Conservation (phyloP, 2,329 filamentous ascomycete species). For the Alternaria ventricosa region DNA sequence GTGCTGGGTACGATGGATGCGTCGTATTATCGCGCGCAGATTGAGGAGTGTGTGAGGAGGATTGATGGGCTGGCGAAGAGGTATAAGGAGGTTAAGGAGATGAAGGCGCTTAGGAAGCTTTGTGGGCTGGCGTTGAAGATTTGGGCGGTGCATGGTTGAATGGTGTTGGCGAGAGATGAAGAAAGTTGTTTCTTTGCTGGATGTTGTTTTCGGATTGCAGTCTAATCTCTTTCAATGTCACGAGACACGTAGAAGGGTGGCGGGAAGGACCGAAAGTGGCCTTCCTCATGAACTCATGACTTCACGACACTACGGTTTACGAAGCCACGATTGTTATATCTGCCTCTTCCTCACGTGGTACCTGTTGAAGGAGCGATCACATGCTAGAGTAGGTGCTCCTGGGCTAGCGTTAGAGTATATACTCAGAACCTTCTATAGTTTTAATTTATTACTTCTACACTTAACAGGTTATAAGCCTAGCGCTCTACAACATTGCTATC, state of each 20-base stretch:
- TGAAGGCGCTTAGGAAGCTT: not conserved
- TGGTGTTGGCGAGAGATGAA: not conserved
- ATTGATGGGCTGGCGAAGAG: not conserved
- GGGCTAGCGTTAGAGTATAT: too few species aligned
- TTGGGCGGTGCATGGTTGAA: slow-evolving; percentile 1
- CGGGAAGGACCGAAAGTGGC: not conserved
- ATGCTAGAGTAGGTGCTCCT: too few species aligned
- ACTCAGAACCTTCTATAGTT: too few species aligned
- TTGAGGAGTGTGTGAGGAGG: slow-evolving; percentile 1
- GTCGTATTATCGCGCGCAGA: not conserved
- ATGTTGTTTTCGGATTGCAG: accelerated
- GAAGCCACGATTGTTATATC: not conserved
- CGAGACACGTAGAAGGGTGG: not conserved
- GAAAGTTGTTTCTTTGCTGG: not conserved
- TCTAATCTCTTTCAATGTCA: not conserved
- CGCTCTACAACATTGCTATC: too few species aligned
- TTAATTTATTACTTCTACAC: too few species aligned
- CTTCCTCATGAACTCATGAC: not conserved
- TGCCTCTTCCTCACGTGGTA: not conserved
- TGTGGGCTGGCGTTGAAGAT: slow-evolving; percentile 5
- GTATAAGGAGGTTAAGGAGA: not conserved
- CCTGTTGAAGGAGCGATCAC: too few species aligned
- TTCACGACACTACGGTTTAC: not conserved
- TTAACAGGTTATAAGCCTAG: too few species aligned
- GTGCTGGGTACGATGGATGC: slow-evolving; percentile 1